A percentile compares a stretch with the other conserved stretches of the same genome.
These are phyloP conservation scores for Solanum paucissectum DNA, from an alignment of 257 asterid species.

Conservation along the genomic window DNA sequence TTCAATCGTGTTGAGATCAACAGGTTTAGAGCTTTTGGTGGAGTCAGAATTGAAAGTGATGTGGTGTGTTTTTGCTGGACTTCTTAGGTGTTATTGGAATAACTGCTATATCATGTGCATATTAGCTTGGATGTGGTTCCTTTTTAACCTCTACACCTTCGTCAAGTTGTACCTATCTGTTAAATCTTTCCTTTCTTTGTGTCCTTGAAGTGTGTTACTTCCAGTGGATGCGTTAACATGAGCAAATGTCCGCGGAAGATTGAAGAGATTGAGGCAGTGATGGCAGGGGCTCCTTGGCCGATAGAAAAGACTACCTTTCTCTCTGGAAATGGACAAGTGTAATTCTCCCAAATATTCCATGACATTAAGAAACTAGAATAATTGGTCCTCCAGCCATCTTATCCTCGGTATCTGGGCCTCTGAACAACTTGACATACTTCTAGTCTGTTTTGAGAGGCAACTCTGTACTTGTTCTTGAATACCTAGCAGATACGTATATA, in stretches of 20 bases:
- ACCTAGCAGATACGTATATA: neutral
- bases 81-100: neutral
- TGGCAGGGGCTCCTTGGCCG: slow-evolving; percentile 91
- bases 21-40: slow-evolving; percentile 78
- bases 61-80: slow-evolving; percentile 30
- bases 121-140: neutral
- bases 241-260: slow-evolving; percentile 74
- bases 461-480: neutral
- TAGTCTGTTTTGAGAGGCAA: neutral
- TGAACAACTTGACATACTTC: neutral
- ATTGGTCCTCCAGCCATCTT: neutral
- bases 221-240: slow-evolving; percentile 76
- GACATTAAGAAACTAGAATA: neutral
- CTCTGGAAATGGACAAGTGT: slow-evolving; percentile 13
- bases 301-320: slow-evolving; percentile 20
- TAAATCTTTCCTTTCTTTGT: neutral
- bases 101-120: neutral
- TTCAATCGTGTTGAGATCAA: slow-evolving; percentile 53
- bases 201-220: slow-evolving; percentile 46
- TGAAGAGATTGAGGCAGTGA: slow-evolving; percentile 81
- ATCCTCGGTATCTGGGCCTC: neutral
- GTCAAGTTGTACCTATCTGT: neutral
- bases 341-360: neutral
- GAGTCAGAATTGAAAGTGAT: slow-evolving; percentile 95
- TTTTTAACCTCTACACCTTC: neutral